Evolutionary conservation across 208 protist species (phyloP).

Genomic region (Leishmania aethiopica): DNA sequence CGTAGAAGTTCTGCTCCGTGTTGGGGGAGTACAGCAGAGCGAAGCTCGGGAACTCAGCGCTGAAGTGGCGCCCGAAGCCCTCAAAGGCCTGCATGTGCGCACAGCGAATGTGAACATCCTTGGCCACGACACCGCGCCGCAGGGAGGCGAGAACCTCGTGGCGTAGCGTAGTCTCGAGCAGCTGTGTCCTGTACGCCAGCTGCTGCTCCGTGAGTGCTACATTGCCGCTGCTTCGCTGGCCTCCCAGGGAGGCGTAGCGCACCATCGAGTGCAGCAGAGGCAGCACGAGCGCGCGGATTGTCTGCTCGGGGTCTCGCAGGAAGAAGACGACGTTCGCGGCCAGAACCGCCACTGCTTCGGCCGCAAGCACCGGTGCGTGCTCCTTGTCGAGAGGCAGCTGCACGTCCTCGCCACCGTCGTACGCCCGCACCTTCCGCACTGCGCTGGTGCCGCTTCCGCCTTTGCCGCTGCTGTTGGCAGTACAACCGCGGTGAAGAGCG

Average conservation of each 20-base stretch:
- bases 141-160: conserved; percentile 75
- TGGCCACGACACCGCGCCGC: conserved; percentile 78
- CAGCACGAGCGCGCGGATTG: conserved; percentile 67
- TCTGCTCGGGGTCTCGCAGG: conserved; percentile 81
- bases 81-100: conserved; percentile 80
- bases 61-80: conserved; percentile 65
- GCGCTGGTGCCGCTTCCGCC: neutral
- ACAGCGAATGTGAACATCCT: conserved; percentile 74
- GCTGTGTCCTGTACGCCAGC: conserved; percentile 24
- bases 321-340: conserved; percentile 84
- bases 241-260: conserved; percentile 56
- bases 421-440: conserved; percentile 62
- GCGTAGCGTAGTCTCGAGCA: conserved; percentile 76
- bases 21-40: conserved; percentile 73
- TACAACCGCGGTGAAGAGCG: conserved; percentile 19
- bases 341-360: conserved; percentile 62
- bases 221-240: conserved; percentile 6
- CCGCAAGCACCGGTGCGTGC: conserved; percentile 50
- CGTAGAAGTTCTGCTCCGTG: conserved; percentile 82
- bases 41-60: conserved; percentile 69
- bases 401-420: conserved; percentile 68
- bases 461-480: neutral
- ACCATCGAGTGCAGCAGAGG: conserved; percentile 80
- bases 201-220: conserved; percentile 19
- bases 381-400: conserved; percentile 55